Percentiles rank a stretch among this genome's conserved stretches.
Conservation (phyloP, 2,329 filamentous ascomycete species). For the Stemphylium beticola region DNA sequence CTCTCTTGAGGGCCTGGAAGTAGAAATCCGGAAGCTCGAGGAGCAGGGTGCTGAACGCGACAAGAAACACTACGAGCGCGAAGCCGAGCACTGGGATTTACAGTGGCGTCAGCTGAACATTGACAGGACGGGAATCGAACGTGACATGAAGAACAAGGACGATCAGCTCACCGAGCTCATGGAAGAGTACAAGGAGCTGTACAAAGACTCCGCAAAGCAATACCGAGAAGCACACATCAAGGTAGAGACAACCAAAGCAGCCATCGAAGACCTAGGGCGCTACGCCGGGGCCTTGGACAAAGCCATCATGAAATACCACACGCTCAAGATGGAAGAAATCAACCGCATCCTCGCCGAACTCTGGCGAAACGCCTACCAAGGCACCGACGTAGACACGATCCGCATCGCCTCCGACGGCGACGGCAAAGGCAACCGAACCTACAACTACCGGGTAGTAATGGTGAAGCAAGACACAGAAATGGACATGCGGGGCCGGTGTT, state of each 20-base stretch:
- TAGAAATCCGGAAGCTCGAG: constrained; percentile 76
- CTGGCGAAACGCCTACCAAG: constrained; percentile 97
- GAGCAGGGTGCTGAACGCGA: constrained; percentile 82
- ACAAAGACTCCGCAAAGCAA: constrained; percentile 78
- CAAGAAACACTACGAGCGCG: constrained; percentile 72
- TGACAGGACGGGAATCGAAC: constrained; percentile 75
- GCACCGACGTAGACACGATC: constrained; percentile 96
- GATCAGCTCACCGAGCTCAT: constrained; percentile 75
- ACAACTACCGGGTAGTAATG: constrained; percentile 98
- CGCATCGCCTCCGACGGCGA: constrained; percentile 93
- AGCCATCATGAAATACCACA: constrained; percentile 96
- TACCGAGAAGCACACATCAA: constrained; percentile 90
- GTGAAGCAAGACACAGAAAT: constrained; percentile 96
- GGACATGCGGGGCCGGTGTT: constrained; percentile 99
- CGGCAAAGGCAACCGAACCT: constrained; percentile 75
- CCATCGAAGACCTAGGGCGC: constrained; percentile 84
- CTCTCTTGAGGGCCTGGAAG: constrained; percentile 69
- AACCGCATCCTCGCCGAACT: constrained; percentile 93
- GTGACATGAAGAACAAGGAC: constrained; percentile 83
- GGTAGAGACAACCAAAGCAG: constrained; percentile 89
- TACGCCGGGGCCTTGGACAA: constrained; percentile 88
- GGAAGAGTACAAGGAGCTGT: constrained; percentile 82
- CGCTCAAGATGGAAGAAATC: constrained; percentile 97
- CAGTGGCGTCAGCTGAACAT: constrained; percentile 73
- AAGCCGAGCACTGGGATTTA: constrained; percentile 71